Conservation (phyloP, 1,284 basidiomycete genomes). For the Chondrostereum purpureum region DNA sequence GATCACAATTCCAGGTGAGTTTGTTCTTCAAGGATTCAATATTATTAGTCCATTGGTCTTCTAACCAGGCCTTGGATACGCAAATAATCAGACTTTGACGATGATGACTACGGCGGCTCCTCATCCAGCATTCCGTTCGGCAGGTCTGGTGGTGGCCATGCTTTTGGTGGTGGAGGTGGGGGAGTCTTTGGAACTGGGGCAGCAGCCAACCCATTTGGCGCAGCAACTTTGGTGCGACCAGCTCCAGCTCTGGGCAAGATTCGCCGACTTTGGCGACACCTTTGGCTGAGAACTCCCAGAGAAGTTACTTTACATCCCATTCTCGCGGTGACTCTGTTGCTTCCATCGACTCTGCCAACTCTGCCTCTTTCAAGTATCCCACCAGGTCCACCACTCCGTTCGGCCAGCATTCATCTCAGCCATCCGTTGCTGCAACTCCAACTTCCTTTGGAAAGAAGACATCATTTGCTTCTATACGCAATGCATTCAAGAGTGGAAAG, state of each 20-base stretch:
- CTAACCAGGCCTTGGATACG: slow-evolving; percentile 7
- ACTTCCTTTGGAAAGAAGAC: slow-evolving; percentile 70
- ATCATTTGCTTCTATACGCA: slow-evolving; percentile 81
- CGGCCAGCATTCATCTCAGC: slow-evolving; percentile 62
- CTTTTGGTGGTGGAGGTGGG: slow-evolving; percentile 34
- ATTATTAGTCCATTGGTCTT: slow-evolving; percentile 4
- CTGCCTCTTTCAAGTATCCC: slow-evolving; percentile 41
- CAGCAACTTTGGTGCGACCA: slow-evolving; percentile 19
- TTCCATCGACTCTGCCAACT: slow-evolving; percentile 60
- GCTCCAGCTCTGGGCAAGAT: slow-evolving; percentile 43
- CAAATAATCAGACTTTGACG: slow-evolving; percentile 69
- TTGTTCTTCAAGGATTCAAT: too few species aligned
- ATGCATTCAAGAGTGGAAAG: slow-evolving; percentile 77
- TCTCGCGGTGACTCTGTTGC: slow-evolving; percentile 68
- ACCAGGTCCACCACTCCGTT: slow-evolving; percentile 43
- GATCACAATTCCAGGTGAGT: slow-evolving; percentile 75
- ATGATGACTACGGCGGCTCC: slow-evolving; percentile 52
- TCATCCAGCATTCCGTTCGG: slow-evolving; percentile 62
- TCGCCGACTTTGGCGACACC: slow-evolving; percentile 59
- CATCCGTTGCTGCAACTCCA: slow-evolving; percentile 50
- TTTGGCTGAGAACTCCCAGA: slow-evolving; percentile 38
- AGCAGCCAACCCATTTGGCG: slow-evolving; percentile 31
- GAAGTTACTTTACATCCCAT: slow-evolving; percentile 61
- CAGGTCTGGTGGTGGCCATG: slow-evolving; percentile 32
- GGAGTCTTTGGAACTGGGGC: slow-evolving; percentile 15